Conservation (phyloP, 352 stramenopile genomes). For the Phytophthora idaei region DNA sequence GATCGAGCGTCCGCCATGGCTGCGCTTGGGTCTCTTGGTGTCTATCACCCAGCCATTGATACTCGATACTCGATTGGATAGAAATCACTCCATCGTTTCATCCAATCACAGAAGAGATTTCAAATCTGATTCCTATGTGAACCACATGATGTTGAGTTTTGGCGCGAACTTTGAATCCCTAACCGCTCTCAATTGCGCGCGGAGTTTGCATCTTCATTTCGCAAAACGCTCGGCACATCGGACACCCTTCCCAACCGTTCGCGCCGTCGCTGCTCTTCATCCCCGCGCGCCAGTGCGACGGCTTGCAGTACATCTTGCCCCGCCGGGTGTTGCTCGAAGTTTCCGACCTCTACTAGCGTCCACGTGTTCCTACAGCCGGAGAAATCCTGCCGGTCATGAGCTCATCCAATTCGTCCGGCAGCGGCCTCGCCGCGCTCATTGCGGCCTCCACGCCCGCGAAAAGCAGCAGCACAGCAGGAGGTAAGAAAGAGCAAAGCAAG, state of each 20-base stretch:
- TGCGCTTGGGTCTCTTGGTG: background rate
- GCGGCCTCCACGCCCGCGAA: conserved; percentile 20
- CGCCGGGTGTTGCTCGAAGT: background rate
- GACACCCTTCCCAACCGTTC: background rate
- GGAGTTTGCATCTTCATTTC: conserved; percentile 7
- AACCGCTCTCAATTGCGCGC: background rate
- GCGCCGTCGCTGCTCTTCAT: background rate
- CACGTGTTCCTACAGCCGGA: conserved; percentile 9
- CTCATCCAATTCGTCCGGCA: conserved; percentile 7
- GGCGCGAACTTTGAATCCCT: conserved; percentile 14
- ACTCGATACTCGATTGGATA: background rate
- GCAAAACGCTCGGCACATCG: conserved; percentile 2
- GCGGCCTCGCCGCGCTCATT: conserved; percentile 7
- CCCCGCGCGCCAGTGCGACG: background rate
- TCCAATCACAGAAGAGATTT: background rate
- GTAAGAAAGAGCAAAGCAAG: background rate
- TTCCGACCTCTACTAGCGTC: background rate
- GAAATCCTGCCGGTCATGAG: conserved; percentile 17
- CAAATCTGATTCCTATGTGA: background rate
- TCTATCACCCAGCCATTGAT: conserved; percentile 2
- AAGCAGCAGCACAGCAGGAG: background rate
- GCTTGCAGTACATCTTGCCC: background rate
- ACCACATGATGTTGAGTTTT: conserved; percentile 11
- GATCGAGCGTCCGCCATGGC: conserved; percentile 50
- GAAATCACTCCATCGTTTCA: background rate